Conservation (phyloP, 169 alveolate genomes). For the Perkinsus olseni region DNA sequence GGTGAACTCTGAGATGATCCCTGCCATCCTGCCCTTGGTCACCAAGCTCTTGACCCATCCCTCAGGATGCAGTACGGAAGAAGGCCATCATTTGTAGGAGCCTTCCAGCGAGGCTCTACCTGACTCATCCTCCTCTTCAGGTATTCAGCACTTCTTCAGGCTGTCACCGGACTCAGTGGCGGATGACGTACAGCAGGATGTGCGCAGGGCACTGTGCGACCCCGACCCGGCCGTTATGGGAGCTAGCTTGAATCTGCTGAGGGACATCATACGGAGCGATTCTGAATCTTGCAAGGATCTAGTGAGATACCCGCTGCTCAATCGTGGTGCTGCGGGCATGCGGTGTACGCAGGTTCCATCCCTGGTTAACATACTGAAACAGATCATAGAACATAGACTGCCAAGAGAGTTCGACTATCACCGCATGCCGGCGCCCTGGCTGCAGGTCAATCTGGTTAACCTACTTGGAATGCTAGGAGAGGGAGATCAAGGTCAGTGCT, state of each 20-base stretch:
- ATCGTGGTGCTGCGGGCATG: slow-evolving; percentile 19
- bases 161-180: not conserved
- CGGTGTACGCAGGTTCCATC: slow-evolving; percentile 36
- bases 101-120: slow-evolving; percentile 49
- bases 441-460: slow-evolving; percentile 56
- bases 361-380: slow-evolving; percentile 74
- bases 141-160: not conserved
- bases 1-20: slow-evolving; percentile 68
- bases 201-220: slow-evolving; percentile 69
- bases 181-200: not conserved
- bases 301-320: slow-evolving; percentile 18
- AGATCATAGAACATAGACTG: slow-evolving; percentile 78
- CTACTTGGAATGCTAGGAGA: not conserved
- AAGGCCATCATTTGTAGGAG: slow-evolving; percentile 63
- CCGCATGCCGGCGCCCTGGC: slow-evolving; percentile 94
- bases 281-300: slow-evolving; percentile 40
- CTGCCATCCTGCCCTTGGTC: slow-evolving; percentile 70
- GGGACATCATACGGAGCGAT: slow-evolving; percentile 24
- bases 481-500: not conserved
- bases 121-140: not conserved
- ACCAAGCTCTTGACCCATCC: slow-evolving; percentile 61
- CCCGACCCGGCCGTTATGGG: slow-evolving; percentile 87
- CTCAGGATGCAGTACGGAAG: slow-evolving; percentile 76
- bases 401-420: slow-evolving; percentile 89
- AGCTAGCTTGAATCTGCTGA: slow-evolving; percentile 66